Evolutionary conservation across 805 yeast genomes (phyloP), one percentile per base, ranked within the genome.

Genomic region (Maudiozyma barnettii): DNA sequence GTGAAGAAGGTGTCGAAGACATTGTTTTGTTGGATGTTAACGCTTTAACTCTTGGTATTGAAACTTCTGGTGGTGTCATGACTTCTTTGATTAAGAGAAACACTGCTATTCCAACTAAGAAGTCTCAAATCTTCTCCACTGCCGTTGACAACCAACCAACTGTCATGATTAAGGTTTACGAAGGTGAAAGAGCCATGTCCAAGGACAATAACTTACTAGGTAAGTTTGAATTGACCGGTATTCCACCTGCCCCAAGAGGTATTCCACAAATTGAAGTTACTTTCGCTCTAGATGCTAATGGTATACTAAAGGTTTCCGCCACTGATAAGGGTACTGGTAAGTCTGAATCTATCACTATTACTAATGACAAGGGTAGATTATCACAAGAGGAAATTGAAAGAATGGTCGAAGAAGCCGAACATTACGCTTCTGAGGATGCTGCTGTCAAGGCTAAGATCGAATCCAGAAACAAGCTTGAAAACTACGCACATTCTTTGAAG

Each of bases 211-310:
- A 89, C 74, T 72, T 89, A 69, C 82, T 90, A 65, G 98, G 97
- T 78, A 90, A 89, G 76, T 90, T 90, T 74, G 96, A 90, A 76
- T 81, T 90, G 63, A 75, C 93, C 57, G 96, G 96, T 71, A 90
- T 90, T 57, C 97, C 97, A 66, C 96, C 97, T 61, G 96, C 96
- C 43, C 96, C 96, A 75, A 89, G 96, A 77, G 97, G 97, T 80
- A 93, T 85, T 59, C 97, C 98, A 67, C 96, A 89, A 76, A 84
- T 90, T 60, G 97, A 90, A 79, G 98, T 90, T 58, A 90, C 96
- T 63, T 90, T 90, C 68, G 97, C 90, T 67, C 74, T 90, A 65
- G 98, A 90, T 71, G 96, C 97, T 58, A 90, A 90, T 73, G 97
- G 97, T 77, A 90, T 90, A 73, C 76, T 90, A 73, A 90, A 89